Conservation (phyloP, 345 rosid species). For the Balakata baccata region DNA sequence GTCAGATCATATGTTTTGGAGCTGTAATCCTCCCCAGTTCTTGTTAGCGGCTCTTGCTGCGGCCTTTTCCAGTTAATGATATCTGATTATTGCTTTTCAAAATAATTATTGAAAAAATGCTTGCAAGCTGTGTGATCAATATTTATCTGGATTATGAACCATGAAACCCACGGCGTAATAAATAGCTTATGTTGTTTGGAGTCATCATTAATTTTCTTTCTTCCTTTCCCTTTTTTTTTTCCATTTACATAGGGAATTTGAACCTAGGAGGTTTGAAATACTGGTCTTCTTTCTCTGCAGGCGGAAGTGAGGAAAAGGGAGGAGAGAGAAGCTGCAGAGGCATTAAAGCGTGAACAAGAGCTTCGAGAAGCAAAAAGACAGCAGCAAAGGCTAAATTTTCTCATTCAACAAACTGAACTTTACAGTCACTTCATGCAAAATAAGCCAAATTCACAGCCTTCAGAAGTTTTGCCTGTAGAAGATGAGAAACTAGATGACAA, state of each 20-base stretch:
- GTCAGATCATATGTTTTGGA: too few species aligned
- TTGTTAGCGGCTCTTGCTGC: too few species aligned
- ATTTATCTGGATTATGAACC: too few species aligned
- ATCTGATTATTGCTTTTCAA: too few species aligned
- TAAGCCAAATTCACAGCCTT: constrained; percentile 67
- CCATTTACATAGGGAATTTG: constrained; percentile 8
- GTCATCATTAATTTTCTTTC: neutral
- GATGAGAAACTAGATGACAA: constrained; percentile 51
- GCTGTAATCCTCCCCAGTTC: too few species aligned
- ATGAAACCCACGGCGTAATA: too few species aligned
- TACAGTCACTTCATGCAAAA: constrained; percentile 99
- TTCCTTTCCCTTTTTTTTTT: constrained; percentile 3
- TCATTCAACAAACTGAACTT: constrained; percentile 94
- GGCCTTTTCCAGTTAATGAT: too few species aligned
- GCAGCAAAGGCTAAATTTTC: constrained; percentile 97
- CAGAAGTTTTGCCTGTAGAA: constrained; percentile 48
- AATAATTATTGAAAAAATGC: too few species aligned
- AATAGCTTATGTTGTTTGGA: neutral
- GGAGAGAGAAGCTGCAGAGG: constrained; percentile 97
- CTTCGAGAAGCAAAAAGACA: constrained; percentile 90
- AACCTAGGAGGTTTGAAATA: constrained; percentile 24
- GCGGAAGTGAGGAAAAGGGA: constrained; percentile 94
- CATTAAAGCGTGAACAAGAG: constrained; percentile 97
- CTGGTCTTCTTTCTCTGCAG: constrained; percentile 41
- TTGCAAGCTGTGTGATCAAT: too few species aligned